These are phyloP conservation scores for Paspalum notatum DNA, from an alignment of 176 grass and related monocot genomes.

Conservation along the genomic window DNA sequence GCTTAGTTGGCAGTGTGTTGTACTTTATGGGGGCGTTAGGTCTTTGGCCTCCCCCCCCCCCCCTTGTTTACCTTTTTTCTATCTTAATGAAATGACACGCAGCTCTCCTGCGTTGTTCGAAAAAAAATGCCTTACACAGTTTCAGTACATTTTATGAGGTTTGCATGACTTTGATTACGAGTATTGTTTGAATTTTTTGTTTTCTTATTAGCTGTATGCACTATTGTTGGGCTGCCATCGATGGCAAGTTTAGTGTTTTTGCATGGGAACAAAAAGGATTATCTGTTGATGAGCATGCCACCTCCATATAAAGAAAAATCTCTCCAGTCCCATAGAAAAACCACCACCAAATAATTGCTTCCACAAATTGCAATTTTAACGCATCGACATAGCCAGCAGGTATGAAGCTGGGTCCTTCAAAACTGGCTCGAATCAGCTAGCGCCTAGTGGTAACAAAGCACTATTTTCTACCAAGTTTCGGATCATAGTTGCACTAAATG, in stretches of 20 bases:
- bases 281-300: neutral
- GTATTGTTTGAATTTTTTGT: neutral
- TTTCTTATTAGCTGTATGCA: neutral
- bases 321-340: neutral
- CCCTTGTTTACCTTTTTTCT: no score
- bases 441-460: neutral
- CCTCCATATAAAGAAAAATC: neutral
- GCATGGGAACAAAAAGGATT: neutral
- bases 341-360: neutral
- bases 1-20: no score
- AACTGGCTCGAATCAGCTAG: neutral
- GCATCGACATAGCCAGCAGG: neutral
- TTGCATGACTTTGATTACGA: neutral
- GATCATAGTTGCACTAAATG: neutral
- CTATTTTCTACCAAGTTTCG: neutral
- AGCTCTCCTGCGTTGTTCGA: no score
- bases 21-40: no score
- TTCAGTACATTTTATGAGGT: conserved; percentile 11
- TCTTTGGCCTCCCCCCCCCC: no score
- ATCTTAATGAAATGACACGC: no score
- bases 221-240: neutral
- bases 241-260: neutral
- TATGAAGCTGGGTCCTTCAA: neutral
- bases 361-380: neutral
- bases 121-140: neutral